phyloP scores from a whole-genome alignment of 2,329 filamentous ascomycete species.

The Fusarium redolens region DNA sequence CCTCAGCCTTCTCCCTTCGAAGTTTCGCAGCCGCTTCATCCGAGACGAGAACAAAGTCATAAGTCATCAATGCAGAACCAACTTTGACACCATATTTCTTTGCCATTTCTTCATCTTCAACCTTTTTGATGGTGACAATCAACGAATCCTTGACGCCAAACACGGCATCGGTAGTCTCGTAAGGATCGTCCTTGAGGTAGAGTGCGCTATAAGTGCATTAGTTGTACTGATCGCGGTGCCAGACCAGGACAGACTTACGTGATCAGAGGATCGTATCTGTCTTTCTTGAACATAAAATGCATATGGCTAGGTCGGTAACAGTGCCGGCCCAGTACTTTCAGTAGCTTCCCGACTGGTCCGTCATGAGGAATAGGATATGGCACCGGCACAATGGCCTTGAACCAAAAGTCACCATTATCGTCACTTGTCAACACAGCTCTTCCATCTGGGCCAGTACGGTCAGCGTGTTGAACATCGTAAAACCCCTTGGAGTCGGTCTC shows the following conservation, averaged over 20 bases:
- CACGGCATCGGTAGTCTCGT: constrained; percentile 18
- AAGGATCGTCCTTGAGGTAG: constrained; percentile 20
- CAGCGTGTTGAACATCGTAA: constrained; percentile 80
- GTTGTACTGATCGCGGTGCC: background rate
- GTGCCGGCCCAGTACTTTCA: constrained; percentile 76
- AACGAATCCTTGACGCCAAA: constrained; percentile 32
- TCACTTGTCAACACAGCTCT: constrained; percentile 47
- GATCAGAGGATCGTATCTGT: constrained; percentile 25
- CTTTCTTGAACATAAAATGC: constrained; percentile 84
- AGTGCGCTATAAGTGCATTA: background rate
- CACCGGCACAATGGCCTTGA: constrained; percentile 85
- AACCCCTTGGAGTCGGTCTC: constrained; percentile 79
- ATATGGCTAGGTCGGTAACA: constrained; percentile 81
- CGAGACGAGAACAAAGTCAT: constrained; percentile 22
- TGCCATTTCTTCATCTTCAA: background rate
- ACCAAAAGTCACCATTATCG: constrained; percentile 68
- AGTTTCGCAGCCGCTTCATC: constrained; percentile 13
- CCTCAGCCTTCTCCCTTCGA: constrained; percentile 14
- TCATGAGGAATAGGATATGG: constrained; percentile 88
- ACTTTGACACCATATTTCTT: constrained; percentile 11
- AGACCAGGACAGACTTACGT: background rate
- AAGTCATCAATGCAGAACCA: constrained; percentile 5
- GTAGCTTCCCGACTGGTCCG: constrained; percentile 81
- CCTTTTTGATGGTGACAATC: background rate
- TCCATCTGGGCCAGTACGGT: constrained; percentile 57